Evolutionary conservation across 2,329 filamentous ascomycete genomes (phyloP), one percentile per base, ranked within the genome.

Genomic region (Penicillium sp.): DNA sequence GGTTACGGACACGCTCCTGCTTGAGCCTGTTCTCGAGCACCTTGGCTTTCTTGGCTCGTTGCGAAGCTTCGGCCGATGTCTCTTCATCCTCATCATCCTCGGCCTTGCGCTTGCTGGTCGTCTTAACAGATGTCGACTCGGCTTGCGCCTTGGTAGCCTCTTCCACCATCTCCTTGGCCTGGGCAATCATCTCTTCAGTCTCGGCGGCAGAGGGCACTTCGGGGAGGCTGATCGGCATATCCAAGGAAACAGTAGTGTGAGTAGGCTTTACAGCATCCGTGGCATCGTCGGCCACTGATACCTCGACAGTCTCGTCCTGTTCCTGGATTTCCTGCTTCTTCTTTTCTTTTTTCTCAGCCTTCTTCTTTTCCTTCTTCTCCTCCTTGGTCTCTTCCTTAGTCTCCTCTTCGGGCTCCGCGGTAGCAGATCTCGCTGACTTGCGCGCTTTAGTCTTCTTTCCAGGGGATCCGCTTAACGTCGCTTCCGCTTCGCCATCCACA

Each of bases 151-250:
- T 79, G 53, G 86, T 80, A 32, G 87, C 87, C 62, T 86, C 86
- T 60, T 89, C 83, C 5, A 97, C 92, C 90, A 97, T 96, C 64
- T 87, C 85, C 76, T 88, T 91, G 32, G 94, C 94, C 67, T 90
- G 86, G 29, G 87, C 87, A 57, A 97, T 88, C 88, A 97, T 92
- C 53, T 87, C 84, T 55, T 89, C 83, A 1, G 92, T 87, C 66
- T 94, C 89, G 61, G 92, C 89, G 0, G 90, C 86, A 13, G 86
- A 84, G 0, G 89, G 87, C 9, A 92, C 81, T 58, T 90, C 85
- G 0, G 85, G 79, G 44, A 81, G 78, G 51, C 82, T 83, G 10
- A 85, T 81, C 4, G 92, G 89, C 69, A 94, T 81, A 61, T 94
- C 89, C 11, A 94, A 80, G 59, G 88, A 88, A 47, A 93, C 85